Conservation (phyloP, 345 rosid genomes). For the Eutrema japonicum region DNA sequence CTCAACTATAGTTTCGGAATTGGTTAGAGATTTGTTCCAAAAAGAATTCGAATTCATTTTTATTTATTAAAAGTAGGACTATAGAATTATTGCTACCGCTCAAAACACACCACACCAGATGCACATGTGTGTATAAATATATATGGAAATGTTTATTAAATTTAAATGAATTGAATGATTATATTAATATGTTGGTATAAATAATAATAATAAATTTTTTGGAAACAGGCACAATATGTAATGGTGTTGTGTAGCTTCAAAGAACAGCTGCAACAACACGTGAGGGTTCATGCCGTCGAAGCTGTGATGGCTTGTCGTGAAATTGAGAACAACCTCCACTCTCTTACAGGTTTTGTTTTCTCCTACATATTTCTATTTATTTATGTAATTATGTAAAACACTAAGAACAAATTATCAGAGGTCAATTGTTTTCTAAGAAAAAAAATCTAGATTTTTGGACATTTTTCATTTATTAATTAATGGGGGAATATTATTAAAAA, state of each 20-base stretch:
- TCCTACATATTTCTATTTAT: conserved; percentile 19
- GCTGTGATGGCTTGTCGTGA: conserved; percentile 99
- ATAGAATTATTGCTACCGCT: background rate
- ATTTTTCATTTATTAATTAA: no score
- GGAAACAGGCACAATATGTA: conserved; percentile 81
- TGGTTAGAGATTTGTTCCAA: background rate
- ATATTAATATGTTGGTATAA: conserved; percentile 5
- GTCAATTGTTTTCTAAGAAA: no score
- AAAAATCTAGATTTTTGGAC: background rate
- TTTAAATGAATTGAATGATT: background rate
- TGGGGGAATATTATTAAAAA: no score
- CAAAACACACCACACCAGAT: conserved; percentile 35
- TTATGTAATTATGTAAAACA: background rate
- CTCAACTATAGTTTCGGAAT: conserved; percentile 27
- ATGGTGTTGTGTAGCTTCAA: conserved; percentile 90
- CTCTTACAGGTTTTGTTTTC: conserved; percentile 71
- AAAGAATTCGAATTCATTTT: background rate
- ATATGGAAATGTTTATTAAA: conserved; percentile 15
- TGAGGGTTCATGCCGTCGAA: conserved; percentile 96
- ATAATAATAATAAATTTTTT: background rate
- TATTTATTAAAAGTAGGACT: conserved; percentile 3
- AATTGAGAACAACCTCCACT: conserved; percentile 83
- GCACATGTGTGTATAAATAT: background rate
- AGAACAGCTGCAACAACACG: conserved; percentile 98
- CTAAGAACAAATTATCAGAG: no score